A percentile compares a stretch with the other conserved stretches of the same genome.
Evolutionary conservation across 768 basidiomycete genomes (phyloP).

Genomic region (Butyriboletus loyo): DNA sequence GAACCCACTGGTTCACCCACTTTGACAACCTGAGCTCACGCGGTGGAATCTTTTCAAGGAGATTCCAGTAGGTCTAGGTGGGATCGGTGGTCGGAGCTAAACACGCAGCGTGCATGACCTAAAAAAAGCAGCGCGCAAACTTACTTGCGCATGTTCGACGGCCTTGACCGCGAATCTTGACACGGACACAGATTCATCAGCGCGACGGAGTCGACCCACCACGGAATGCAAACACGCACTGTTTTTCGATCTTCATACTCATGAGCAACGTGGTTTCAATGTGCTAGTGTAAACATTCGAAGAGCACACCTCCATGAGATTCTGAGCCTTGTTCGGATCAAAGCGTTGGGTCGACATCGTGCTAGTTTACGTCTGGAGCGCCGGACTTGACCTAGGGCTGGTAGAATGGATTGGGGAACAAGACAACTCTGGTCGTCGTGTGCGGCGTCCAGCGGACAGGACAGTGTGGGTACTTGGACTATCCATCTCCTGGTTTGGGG

Average conservation of each 20-base stretch:
- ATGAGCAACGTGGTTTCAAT: slow-evolving; percentile 22
- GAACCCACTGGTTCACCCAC: slow-evolving; percentile 42
- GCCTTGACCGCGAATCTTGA: slow-evolving; percentile 64
- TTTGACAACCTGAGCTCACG: slow-evolving; percentile 77
- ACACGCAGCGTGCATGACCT: slow-evolving; percentile 1
- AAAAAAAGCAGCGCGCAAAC: slow-evolving; percentile 22
- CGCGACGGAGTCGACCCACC: not conserved
- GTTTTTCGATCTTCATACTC: slow-evolving; percentile 82
- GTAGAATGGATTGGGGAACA: not conserved
- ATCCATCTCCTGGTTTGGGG: slow-evolving; percentile 13
- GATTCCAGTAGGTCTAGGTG: slow-evolving; percentile 88
- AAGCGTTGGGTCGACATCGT: slow-evolving; percentile 56
- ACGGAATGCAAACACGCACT: slow-evolving; percentile 49
- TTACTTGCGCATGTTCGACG: slow-evolving; percentile 92
- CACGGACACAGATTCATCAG: slow-evolving; percentile 11
- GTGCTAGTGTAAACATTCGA: slow-evolving; percentile 3
- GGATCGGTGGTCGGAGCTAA: slow-evolving; percentile 9
- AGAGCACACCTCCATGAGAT: slow-evolving; percentile 73
- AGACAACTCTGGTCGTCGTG: slow-evolving; percentile 1
- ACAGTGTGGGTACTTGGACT: not conserved
- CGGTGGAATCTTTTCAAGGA: slow-evolving; percentile 79
- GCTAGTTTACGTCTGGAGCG: slow-evolving; percentile 19
- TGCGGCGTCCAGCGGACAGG: not conserved
- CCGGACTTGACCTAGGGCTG: not conserved
- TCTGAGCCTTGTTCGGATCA: slow-evolving; percentile 90